A percentile compares a stretch with the other conserved stretches of the same genome.
phyloP scores from a whole-genome alignment of 1,139 yeast genomes.

The Debaryomyces psychrophilus region DNA sequence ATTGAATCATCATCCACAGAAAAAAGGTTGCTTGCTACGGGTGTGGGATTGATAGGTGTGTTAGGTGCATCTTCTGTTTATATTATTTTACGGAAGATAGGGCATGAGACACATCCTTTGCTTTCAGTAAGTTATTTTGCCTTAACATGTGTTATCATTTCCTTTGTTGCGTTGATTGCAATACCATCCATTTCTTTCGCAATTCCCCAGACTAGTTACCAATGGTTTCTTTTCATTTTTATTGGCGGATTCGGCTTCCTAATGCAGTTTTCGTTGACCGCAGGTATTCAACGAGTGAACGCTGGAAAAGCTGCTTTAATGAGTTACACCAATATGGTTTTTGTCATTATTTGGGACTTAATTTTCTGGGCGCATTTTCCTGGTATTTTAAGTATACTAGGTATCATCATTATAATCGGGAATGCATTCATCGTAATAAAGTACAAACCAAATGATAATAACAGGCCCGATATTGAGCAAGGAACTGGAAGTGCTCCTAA shows the following conservation, averaged over 20 bases:
- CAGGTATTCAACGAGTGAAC: slow-evolving; percentile 80
- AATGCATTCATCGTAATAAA: slow-evolving; percentile 65
- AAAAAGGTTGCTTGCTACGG: slow-evolving; percentile 57
- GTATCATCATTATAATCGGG: slow-evolving; percentile 66
- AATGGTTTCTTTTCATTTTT: slow-evolving; percentile 64
- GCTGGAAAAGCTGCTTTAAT: slow-evolving; percentile 80
- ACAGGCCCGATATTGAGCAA: slow-evolving; percentile 21
- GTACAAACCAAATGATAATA: slow-evolving; percentile 42
- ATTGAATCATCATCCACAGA: slow-evolving; percentile 45
- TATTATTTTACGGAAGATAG: slow-evolving; percentile 73
- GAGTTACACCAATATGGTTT: slow-evolving; percentile 74
- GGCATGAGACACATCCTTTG: slow-evolving; percentile 77
- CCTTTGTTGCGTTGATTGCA: slow-evolving; percentile 55
- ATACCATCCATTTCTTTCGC: slow-evolving; percentile 64
- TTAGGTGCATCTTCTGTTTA: slow-evolving; percentile 72
- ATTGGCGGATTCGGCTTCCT: slow-evolving; percentile 80
- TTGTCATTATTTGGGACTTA: slow-evolving; percentile 79
- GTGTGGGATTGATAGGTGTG: slow-evolving; percentile 70
- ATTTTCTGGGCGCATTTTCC: slow-evolving; percentile 76
- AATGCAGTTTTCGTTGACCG: slow-evolving; percentile 77
- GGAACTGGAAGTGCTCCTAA: slow-evolving; percentile 15
- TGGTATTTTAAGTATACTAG: slow-evolving; percentile 65
- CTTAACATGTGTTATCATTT: slow-evolving; percentile 56
- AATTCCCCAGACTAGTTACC: slow-evolving; percentile 58
- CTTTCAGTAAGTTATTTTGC: slow-evolving; percentile 80